A percentile compares a stretch with the other conserved stretches of the same genome.
Conservation (phyloP, 2,329 filamentous ascomycete species). For the Blastomyces silverae region DNA sequence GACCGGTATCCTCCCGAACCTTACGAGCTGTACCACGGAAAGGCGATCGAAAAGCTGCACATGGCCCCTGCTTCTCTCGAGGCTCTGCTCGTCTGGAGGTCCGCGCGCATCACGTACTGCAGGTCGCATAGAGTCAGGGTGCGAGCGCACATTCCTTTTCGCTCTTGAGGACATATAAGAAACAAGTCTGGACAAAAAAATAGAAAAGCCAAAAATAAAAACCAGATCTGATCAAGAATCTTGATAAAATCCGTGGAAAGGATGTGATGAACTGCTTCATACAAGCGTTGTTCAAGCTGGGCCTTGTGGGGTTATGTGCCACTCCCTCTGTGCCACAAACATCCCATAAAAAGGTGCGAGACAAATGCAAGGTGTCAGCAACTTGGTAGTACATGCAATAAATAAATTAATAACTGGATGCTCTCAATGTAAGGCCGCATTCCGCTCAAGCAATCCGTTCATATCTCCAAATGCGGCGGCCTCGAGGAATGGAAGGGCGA, state of each 20-base stretch:
- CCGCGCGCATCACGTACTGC: neutral
- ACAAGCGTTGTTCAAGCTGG: no score
- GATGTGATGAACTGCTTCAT: no score
- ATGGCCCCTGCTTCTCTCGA: neutral
- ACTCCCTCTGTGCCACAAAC: no score
- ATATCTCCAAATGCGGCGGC: neutral
- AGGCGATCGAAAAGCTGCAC: neutral
- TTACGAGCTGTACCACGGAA: neutral
- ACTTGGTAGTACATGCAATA: neutral
- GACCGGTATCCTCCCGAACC: neutral
- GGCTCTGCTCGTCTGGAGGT: neutral
- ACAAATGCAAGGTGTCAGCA: neutral
- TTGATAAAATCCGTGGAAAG: no score
- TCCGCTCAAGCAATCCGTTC: neutral
- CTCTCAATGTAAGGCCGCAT: neutral
- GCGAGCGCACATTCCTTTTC: neutral
- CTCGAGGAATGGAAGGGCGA: neutral
- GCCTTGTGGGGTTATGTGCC: no score
- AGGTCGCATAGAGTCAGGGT: neutral
- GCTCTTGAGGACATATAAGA: neutral
- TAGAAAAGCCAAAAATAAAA: neutral
- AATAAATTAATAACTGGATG: neutral
- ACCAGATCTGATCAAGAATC: no score
- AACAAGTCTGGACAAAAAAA: neutral
- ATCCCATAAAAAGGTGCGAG: neutral